Evolutionary conservation across 305 asterid species (phyloP).

Genomic region (Rubia occidens): DNA sequence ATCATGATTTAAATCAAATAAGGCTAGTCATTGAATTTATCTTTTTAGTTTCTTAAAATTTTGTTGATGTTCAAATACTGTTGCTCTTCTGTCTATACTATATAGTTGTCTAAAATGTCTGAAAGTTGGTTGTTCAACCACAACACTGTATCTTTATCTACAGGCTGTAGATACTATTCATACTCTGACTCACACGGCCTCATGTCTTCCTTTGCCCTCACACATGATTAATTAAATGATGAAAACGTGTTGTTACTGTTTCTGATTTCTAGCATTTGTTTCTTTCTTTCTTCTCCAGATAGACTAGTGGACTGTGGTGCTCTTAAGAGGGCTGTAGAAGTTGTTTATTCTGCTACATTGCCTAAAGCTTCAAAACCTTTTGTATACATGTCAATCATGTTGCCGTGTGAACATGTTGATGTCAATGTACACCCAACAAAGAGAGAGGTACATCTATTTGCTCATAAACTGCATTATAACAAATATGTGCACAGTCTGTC

Average conservation of each 20-base stretch:
- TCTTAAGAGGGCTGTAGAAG: slow-evolving; percentile 87
- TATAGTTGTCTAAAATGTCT: neutral
- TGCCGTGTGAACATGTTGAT: slow-evolving; percentile 94
- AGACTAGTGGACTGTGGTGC: slow-evolving; percentile 87
- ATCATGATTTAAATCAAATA: neutral
- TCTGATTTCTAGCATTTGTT: slow-evolving; percentile 15
- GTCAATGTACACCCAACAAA: slow-evolving; percentile 94
- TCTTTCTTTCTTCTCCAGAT: slow-evolving; percentile 42
- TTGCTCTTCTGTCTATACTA: neutral
- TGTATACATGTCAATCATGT: slow-evolving; percentile 69
- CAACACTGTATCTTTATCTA: neutral
- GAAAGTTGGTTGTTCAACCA: neutral
- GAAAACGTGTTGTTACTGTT: neutral
- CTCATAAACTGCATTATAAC: neutral
- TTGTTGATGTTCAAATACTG: neutral
- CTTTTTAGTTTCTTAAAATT: neutral
- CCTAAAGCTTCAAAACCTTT: slow-evolving; percentile 97
- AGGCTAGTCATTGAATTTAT: neutral
- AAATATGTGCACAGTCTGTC: neutral
- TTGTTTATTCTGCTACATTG: slow-evolving; percentile 90
- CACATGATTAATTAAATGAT: neutral
- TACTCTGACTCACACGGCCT: neutral
- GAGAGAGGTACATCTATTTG: slow-evolving; percentile 63
- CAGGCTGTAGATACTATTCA: neutral
- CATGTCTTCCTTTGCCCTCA: neutral